These are phyloP conservation scores for Fusarium haematococcum DNA, from an alignment of 2,329 filamentous ascomycete species.

Conservation along the genomic window DNA sequence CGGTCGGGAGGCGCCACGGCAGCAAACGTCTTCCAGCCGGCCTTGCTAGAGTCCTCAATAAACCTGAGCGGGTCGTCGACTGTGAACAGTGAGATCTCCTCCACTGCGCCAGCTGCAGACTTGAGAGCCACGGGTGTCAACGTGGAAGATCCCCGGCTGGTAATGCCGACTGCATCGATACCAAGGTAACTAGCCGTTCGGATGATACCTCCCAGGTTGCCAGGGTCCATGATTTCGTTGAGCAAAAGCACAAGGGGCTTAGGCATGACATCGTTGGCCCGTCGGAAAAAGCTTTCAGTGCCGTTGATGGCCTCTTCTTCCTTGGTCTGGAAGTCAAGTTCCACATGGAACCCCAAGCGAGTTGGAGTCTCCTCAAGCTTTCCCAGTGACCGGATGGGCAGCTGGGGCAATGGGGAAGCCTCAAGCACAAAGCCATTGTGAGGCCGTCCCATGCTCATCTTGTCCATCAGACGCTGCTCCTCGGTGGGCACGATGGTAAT, in stretches of 20 bases:
- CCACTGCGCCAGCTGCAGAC: slow-evolving; percentile 87
- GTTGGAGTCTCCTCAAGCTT: slow-evolving; percentile 57
- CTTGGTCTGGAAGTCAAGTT: slow-evolving; percentile 73
- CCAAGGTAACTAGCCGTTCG: slow-evolving; percentile 93
- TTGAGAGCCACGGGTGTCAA: slow-evolving; percentile 85
- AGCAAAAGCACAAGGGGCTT: slow-evolving; percentile 80
- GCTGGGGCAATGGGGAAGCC: slow-evolving; percentile 81
- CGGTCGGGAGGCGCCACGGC: slow-evolving; percentile 67
- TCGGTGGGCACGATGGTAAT: slow-evolving; percentile 69
- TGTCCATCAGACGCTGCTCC: slow-evolving; percentile 79
- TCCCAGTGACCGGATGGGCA: slow-evolving; percentile 72
- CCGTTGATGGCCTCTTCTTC: slow-evolving; percentile 85
- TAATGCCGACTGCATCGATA: slow-evolving; percentile 83
- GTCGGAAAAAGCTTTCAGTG: slow-evolving; percentile 60
- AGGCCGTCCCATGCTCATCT: slow-evolving; percentile 83
- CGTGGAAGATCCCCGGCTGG: slow-evolving; percentile 77
- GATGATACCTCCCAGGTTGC: slow-evolving; percentile 90
- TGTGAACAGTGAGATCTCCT: slow-evolving; percentile 80
- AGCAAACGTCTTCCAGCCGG: slow-evolving; percentile 87
- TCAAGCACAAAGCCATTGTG: slow-evolving; percentile 94
- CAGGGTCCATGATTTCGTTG: slow-evolving; percentile 84
- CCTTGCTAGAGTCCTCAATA: slow-evolving; percentile 72
- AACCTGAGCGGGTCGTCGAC: slow-evolving; percentile 77
- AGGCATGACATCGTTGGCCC: slow-evolving; percentile 49
- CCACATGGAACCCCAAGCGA: slow-evolving; percentile 67